Evolutionary conservation across 2,329 filamentous ascomycete species (phyloP).

Genomic region (Ophiostoma angusticollis): DNA sequence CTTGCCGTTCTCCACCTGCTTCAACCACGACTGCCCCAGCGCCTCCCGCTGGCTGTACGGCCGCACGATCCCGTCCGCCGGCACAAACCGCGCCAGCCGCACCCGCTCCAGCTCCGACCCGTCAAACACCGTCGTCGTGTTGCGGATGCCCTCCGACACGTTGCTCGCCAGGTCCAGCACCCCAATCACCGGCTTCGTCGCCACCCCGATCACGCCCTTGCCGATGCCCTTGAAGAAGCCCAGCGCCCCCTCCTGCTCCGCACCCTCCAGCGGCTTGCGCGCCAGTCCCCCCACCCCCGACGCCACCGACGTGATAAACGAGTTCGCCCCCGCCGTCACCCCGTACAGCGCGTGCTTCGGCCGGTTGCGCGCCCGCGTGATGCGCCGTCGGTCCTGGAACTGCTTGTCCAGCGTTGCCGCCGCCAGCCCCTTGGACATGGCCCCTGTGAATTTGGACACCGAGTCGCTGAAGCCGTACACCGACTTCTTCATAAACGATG

Average conservation of each 20-base stretch:
- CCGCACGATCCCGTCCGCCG: conserved; percentile 81
- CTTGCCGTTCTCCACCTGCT: conserved; percentile 92
- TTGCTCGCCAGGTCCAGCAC: conserved; percentile 96
- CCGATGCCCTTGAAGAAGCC: conserved; percentile 97
- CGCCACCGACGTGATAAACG: conserved; percentile 81
- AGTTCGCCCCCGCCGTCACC: conserved; percentile 89
- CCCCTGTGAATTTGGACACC: conserved; percentile 94
- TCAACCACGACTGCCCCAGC: conserved; percentile 95
- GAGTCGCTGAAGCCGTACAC: conserved; percentile 96
- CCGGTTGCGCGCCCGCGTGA: conserved; percentile 81
- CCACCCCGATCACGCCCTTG: conserved; percentile 86
- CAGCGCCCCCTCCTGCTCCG: conserved; percentile 84
- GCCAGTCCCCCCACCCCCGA: conserved; percentile 90
- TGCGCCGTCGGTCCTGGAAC: conserved; percentile 91
- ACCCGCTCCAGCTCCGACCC: conserved; percentile 88
- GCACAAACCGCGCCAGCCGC: conserved; percentile 84
- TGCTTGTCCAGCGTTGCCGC: conserved; percentile 96
- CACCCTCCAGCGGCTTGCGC: conserved; percentile 85
- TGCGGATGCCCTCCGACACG: conserved; percentile 92
- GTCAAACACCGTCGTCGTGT: conserved; percentile 97
- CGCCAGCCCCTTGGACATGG: conserved; percentile 89
- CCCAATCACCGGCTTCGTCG: conserved; percentile 92
- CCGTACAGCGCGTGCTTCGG: conserved; percentile 97
- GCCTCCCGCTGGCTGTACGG: conserved; percentile 92
- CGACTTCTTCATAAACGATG: conserved; percentile 95